A percentile compares a stretch with the other conserved stretches of the same genome.
phyloP scores from a whole-genome alignment of 2,329 filamentous ascomycete species.

The Neospermospora avenae region DNA sequence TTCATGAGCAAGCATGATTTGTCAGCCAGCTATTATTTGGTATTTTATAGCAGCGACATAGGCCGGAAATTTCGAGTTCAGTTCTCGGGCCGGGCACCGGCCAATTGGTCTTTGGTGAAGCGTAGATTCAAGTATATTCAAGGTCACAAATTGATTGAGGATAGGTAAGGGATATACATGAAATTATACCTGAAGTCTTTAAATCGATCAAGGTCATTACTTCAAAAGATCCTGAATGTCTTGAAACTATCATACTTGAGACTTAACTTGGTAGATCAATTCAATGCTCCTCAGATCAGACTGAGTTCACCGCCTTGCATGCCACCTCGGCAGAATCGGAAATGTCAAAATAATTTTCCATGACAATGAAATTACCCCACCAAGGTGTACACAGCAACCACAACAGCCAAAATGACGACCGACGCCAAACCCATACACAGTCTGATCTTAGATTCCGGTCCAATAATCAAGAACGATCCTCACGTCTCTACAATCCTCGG shows the following conservation, averaged over 20 bases:
- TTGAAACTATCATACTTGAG: too few relatives aligned
- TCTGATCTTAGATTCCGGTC: slow-evolving; percentile 85
- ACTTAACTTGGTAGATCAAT: too few relatives aligned
- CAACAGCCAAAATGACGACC: slow-evolving; percentile 28
- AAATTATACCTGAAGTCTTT: too few relatives aligned
- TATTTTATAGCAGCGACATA: neutral
- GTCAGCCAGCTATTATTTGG: neutral
- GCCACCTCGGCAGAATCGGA: neutral
- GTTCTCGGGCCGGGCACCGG: too few relatives aligned
- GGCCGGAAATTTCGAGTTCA: neutral
- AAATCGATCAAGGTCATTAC: too few relatives aligned
- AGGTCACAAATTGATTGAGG: too few relatives aligned
- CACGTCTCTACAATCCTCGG: slow-evolving; percentile 76
- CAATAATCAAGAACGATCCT: slow-evolving; percentile 90
- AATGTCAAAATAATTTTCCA: slow-evolving; percentile 6
- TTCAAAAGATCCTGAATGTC: too few relatives aligned
- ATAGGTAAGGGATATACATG: too few relatives aligned
- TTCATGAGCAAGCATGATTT: neutral
- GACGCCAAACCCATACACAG: slow-evolving; percentile 69
- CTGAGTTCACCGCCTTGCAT: slow-evolving; percentile 5
- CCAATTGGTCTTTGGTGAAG: too few relatives aligned
- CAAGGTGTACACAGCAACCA: neutral
- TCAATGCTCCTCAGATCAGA: too few relatives aligned
- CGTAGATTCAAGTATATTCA: too few relatives aligned
- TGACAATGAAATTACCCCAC: slow-evolving; percentile 17